Evolutionary conservation across 2,329 filamentous ascomycete genomes (phyloP).

Genomic region (Aphanocladium album): DNA sequence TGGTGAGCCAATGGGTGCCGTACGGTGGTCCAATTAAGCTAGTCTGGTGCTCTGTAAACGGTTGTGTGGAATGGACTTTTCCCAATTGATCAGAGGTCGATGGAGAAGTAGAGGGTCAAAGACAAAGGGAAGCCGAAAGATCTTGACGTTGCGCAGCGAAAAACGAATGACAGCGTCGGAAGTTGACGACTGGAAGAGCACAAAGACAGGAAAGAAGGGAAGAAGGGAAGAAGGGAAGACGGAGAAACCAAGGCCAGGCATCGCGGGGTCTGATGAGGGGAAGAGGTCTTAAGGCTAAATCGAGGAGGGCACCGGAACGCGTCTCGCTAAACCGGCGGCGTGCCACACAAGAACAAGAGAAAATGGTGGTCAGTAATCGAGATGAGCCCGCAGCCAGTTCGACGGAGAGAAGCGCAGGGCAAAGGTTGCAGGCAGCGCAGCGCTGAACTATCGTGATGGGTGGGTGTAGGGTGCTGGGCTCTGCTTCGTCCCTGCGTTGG

Average conservation of each 20-base stretch:
- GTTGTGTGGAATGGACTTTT: constrained; percentile 6
- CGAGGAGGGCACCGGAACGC: constrained; percentile 1
- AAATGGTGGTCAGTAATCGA: not conserved
- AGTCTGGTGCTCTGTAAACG: not conserved
- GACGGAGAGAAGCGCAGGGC: not conserved
- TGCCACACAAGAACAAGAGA: not conserved
- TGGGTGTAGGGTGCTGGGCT: not conserved
- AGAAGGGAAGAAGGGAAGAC: not conserved
- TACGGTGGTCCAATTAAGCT: not conserved
- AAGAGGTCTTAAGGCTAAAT: constrained; percentile 4
- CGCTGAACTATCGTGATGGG: not conserved
- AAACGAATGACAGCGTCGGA: not conserved
- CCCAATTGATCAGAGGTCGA: not conserved
- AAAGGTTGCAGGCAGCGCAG: not conserved
- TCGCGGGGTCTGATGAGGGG: constrained; percentile 1
- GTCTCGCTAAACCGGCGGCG: not conserved
- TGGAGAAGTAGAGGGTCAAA: not conserved
- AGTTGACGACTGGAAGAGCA: not conserved
- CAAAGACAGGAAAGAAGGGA: not conserved
- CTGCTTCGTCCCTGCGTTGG: constrained; percentile 2
- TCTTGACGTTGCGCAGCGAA: not conserved
- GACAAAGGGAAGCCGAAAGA: not conserved
- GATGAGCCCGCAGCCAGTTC: not conserved
- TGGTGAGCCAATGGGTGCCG: not conserved
- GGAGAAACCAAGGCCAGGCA: not conserved